Evolutionary conservation across 2,329 filamentous ascomycete species (phyloP).

Genomic region (Epichloe typhina): DNA sequence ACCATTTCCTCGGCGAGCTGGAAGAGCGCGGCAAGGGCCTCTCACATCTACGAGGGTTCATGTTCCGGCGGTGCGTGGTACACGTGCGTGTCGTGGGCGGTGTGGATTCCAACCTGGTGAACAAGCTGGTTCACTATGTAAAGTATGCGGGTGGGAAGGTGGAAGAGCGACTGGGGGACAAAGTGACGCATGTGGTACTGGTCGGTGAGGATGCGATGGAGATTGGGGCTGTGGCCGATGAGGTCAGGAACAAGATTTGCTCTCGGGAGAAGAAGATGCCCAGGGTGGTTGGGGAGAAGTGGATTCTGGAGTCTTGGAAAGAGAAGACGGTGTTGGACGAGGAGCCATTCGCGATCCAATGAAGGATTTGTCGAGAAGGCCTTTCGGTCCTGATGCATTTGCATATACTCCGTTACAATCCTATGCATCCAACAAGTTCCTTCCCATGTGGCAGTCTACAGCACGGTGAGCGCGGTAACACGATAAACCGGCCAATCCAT

Average conservation of each 20-base stretch:
- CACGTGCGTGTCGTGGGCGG: conserved; percentile 23
- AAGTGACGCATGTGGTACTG: conserved; percentile 61
- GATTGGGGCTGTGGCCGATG: conserved; percentile 23
- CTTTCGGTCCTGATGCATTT: too few species aligned
- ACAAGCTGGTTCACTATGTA: conserved; percentile 42
- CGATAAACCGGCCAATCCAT: not conserved
- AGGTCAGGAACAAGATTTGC: conserved; percentile 34
- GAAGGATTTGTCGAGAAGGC: not conserved
- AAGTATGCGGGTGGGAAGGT: conserved; percentile 56
- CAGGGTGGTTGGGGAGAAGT: conserved; percentile 53
- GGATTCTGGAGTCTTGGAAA: conserved; percentile 71
- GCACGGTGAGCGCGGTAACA: too few species aligned
- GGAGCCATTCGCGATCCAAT: conserved; percentile 38
- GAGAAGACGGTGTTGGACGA: conserved; percentile 72
- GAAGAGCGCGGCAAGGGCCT: conserved; percentile 42
- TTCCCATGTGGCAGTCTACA: too few species aligned
- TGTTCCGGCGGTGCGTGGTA: conserved; percentile 37
- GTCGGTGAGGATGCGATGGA: conserved; percentile 27
- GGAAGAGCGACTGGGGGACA: conserved; percentile 31
- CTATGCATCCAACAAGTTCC: too few species aligned
- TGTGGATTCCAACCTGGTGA: conserved; percentile 20
- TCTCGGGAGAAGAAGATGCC: conserved; percentile 39
- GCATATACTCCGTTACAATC: too few species aligned
- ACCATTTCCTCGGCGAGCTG: conserved; percentile 39
- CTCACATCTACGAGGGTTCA: conserved; percentile 33